These are phyloP conservation scores for Patellaria atrata DNA, from an alignment of 495 filamentous ascomycete species.

Conservation along the genomic window DNA sequence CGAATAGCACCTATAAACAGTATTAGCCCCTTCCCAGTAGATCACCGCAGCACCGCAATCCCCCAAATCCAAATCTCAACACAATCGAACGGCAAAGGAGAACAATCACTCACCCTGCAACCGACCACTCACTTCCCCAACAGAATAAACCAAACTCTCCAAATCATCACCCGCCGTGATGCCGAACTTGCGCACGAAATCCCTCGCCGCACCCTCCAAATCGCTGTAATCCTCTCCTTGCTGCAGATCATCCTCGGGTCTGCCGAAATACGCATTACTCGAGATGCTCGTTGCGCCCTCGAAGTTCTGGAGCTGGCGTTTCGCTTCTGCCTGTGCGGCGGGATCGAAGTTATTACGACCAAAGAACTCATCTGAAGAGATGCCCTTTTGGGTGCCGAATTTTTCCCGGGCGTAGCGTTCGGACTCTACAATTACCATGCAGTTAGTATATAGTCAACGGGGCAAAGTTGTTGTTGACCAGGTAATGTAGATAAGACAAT, in stretches of 20 bases:
- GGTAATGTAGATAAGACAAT: not conserved
- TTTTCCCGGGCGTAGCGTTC: constrained; percentile 63
- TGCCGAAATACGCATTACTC: constrained; percentile 91
- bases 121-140: constrained; percentile 72
- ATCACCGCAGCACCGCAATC: not conserved
- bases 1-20: constrained; percentile 49
- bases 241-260: constrained; percentile 54
- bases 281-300: constrained; percentile 87
- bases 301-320: constrained; percentile 73
- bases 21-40: not conserved
- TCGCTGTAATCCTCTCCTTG: constrained; percentile 67
- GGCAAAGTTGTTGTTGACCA: not conserved
- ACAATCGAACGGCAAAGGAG: not conserved
- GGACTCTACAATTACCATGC: constrained; percentile 44
- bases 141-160: constrained; percentile 65
- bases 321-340: constrained; percentile 66
- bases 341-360: constrained; percentile 78
- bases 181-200: constrained; percentile 87
- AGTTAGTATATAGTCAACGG: constrained; percentile 6
- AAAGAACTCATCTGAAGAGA: constrained; percentile 97
- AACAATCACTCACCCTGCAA: constrained; percentile 53
- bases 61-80: too few species aligned
- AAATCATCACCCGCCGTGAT: constrained; percentile 90
- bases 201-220: constrained; percentile 79
- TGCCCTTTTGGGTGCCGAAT: constrained; percentile 87